Conservation (phyloP, 2,329 filamentous ascomycete genomes). For the Orbilia javanica region DNA sequence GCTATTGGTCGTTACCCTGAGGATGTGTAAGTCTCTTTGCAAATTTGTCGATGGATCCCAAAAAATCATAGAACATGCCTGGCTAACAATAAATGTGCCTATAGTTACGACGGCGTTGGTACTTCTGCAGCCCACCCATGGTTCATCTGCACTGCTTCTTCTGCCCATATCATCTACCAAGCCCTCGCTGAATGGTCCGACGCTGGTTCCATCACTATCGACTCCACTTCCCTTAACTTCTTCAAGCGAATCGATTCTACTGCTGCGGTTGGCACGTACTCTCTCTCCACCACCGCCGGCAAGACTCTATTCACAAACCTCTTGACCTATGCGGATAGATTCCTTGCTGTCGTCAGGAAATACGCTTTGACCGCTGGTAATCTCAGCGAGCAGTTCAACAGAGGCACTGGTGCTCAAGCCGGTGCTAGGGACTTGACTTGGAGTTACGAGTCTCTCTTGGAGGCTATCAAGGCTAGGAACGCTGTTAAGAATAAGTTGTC, state of each 20-base stretch:
- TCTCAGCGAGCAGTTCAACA: constrained; percentile 67
- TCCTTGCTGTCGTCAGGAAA: constrained; percentile 65
- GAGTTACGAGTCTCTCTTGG: constrained; percentile 67
- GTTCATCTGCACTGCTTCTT: constrained; percentile 81
- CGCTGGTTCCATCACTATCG: constrained; percentile 74
- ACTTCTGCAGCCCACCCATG: constrained; percentile 74
- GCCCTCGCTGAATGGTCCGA: constrained; percentile 78
- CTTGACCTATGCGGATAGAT: constrained; percentile 65
- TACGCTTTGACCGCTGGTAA: constrained; percentile 65
- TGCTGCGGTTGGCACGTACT: constrained; percentile 37
- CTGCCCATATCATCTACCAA: constrained; percentile 83
- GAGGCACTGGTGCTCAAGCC: constrained; percentile 65
- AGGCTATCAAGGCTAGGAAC: constrained; percentile 65
- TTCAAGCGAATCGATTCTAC: constrained; percentile 41
- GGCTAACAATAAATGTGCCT: neutral
- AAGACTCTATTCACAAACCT: constrained; percentile 62
- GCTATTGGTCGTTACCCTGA: constrained; percentile 78
- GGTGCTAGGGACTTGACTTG: constrained; percentile 67
- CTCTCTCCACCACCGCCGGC: constrained; percentile 29
- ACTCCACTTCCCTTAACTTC: constrained; percentile 65
- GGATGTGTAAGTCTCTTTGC: constrained; percentile 67
- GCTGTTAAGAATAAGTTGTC: constrained; percentile 29
- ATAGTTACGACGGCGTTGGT: constrained; percentile 74
- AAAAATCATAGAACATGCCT: neutral
- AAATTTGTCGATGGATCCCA: neutral